Base-by-base conservation (phyloP, 495 filamentous ascomycete genomes). In the Parachaetomium inaequale region DNA sequence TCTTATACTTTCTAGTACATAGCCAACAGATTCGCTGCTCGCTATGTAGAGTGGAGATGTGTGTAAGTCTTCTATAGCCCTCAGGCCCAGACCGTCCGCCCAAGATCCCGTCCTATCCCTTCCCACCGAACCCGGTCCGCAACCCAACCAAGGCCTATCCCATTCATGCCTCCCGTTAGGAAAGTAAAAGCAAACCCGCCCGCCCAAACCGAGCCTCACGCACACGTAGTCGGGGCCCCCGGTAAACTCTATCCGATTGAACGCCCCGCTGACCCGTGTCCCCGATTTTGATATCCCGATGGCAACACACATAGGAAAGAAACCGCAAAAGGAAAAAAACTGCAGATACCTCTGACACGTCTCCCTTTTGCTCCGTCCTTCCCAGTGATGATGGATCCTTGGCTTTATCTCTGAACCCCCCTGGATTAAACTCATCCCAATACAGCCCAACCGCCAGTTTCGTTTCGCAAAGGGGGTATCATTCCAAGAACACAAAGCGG, bases 381-480 rank as follows among this genome's bases (percentile, higher is more conserved):
- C 46, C 57, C 58, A 53, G 46, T 31, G 40, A 55, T 63, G 23
- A 34, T 34, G 23, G 51, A 49, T 58, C 19, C 54, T 58, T 58
- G 45, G 47, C 36, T 61, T 43, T 32, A 63, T 31, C n/a, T 49
- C 38, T 31, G 50, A 42, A 53, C 61, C 36, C 26, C 36, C 12
- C 46, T 54, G n/a, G 25, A 28, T 25, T 11, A 43, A 7, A 32
- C 45, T n/a, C 46, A 32, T 32, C 54, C 54, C 43, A 34, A 47
- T 38, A 21, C 53, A 19, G 11, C 42, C 34, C 52, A 32, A 21
- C 47, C 28, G 28, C 36, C 25, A 52, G 49, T 45, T 59, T 57
- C 64, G 56, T 52, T 55, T 53, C 64, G 56, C 58, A 65, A 28
- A 63, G 49, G 59, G 64, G 64, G 64, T 66, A 66, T 66, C 64